Base-by-base conservation (phyloP, 1,284 basidiomycete genomes). In the Ustilago curta region DNA sequence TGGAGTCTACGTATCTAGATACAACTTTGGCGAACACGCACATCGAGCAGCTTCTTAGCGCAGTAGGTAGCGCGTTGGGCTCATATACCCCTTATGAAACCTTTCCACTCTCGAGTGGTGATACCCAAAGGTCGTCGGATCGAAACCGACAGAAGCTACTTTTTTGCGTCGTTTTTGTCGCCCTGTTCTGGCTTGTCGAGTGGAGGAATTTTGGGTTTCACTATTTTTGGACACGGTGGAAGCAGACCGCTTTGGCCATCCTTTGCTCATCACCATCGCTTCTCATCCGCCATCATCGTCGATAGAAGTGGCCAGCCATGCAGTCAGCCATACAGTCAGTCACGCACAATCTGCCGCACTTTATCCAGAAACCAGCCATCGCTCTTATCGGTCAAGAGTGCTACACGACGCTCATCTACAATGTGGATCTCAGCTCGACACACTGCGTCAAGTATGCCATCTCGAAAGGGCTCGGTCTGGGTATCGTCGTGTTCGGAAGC, bases 391-490 rank as follows among this genome's bases (percentile, higher is more conserved):
- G 95, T 52, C 67, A 78, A 61, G 73, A 93, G 89, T 99, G 96
- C 86, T 99, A 97, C 87, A 89, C 89, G 27, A 91, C 91, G 56
- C 90, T 99, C 18, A 90, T 99, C 43, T 93, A 94, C 87, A 90
- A 98, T 85, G 89, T 96, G 65, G 87, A 97, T 85, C 79, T 97
- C n/a, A 86, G 86, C n/a, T 91, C 96, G 83, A 87, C 90, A 8
- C 88, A 91, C 67, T 99, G 96, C 85, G 88, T 99, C 83, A 94
- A 94, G 85, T 93, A 94, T 84, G 90, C 93, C 2, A 86, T 97
- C 57, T 97, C 95, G 3, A 99, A 98, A 83, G 93, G 91, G 0
- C 87, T 99, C 8, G 96, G 96, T 0, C 87, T 98, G 29, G 95
- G 92, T 0, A 95, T 99, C 70, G 94, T 98, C 43, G 87, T 93